phyloP scores from a whole-genome alignment of 2,329 filamentous ascomycete genomes.

The Fusarium buxicola region DNA sequence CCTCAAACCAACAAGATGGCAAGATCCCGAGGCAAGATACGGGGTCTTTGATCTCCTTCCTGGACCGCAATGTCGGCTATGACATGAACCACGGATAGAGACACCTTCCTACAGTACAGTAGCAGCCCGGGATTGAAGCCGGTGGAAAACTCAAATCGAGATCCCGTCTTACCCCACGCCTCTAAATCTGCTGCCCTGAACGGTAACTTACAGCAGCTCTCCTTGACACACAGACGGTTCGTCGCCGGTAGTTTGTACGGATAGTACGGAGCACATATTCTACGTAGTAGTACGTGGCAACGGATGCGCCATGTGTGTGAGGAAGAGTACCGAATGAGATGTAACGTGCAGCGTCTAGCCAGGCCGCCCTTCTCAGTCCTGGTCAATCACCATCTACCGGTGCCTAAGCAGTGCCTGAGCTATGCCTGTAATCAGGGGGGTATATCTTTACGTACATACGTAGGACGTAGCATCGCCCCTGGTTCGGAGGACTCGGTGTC shows the following conservation, averaged over 20 bases:
- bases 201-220: too few species aligned
- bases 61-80: constrained; percentile 10
- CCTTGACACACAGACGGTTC: neutral
- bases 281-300: neutral
- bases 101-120: neutral
- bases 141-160: neutral
- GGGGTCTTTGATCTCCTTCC: neutral
- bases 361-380: neutral
- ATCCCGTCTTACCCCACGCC: constrained; percentile 2
- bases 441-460: neutral
- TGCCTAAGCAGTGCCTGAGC: constrained; percentile 7
- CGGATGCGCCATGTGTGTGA: neutral
- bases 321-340: neutral
- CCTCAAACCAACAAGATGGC: constrained; percentile 4
- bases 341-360: constrained; percentile 1
- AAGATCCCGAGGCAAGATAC: neutral
- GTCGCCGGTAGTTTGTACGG: neutral
- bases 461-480: too few species aligned
- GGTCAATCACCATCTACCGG: constrained; percentile 6
- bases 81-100: constrained; percentile 1
- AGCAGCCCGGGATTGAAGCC: too few species aligned
- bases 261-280: too few species aligned
- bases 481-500: neutral
- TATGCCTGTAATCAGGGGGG: neutral
- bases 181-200: neutral